Conservation (phyloP, 2,329 filamentous ascomycete species). For the Scedosporium boydii region DNA sequence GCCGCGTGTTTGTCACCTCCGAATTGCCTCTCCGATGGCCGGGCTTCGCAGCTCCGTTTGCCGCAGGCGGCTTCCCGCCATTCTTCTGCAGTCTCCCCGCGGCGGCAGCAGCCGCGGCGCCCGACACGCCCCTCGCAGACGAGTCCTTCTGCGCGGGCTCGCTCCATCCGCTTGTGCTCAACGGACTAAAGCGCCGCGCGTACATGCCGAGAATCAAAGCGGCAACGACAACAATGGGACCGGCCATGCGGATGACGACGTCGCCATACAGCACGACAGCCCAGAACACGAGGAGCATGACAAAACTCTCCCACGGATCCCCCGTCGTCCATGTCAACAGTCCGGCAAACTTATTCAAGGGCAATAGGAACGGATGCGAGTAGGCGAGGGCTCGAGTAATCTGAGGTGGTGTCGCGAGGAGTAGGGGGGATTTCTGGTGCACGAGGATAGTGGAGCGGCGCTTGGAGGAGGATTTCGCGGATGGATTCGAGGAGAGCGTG, state of each 20-base stretch:
- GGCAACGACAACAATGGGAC: conserved; percentile 72
- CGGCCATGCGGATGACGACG: conserved; percentile 67
- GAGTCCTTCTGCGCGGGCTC: conserved; percentile 30
- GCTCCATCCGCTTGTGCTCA: conserved; percentile 73
- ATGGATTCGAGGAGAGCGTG: conserved; percentile 50
- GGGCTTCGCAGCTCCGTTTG: conserved; percentile 6
- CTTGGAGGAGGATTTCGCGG: conserved; percentile 40
- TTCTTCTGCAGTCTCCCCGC: conserved; percentile 7
- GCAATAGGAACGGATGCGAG: conserved; percentile 87
- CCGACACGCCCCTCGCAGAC: conserved; percentile 16
- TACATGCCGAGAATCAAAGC: conserved; percentile 88
- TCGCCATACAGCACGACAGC: conserved; percentile 78
- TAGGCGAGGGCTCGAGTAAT: conserved; percentile 91
- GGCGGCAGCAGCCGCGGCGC: conserved; percentile 8
- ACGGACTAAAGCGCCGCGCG: conserved; percentile 74
- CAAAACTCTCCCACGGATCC: conserved; percentile 95
- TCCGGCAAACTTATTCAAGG: conserved; percentile 76
- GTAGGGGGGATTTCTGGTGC: conserved; percentile 88
- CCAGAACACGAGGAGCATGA: conserved; percentile 82
- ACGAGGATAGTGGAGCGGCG: conserved; percentile 88
- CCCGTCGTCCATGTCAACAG: conserved; percentile 88
- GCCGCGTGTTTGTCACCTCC: conserved; percentile 58
- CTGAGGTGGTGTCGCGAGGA: conserved; percentile 88
- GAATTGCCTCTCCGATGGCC: conserved; percentile 36
- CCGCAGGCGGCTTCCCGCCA: conserved; percentile 14